Conservation (phyloP, 169 alveolate species). For the Plasmodium malariae region DNA sequence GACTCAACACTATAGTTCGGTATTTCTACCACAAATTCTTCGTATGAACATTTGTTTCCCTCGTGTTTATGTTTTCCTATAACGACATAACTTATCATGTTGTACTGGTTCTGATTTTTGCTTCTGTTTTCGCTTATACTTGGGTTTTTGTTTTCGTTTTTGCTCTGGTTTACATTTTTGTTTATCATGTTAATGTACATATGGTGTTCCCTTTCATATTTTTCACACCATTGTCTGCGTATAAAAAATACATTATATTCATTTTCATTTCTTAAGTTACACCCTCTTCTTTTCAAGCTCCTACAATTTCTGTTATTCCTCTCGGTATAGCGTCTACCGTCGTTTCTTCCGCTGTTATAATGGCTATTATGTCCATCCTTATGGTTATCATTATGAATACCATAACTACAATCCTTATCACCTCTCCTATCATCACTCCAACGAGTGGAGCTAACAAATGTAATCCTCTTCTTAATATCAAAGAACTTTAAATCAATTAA, state of each 20-base stretch:
- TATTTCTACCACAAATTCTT: conserved; percentile 49
- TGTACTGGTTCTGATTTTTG: not conserved
- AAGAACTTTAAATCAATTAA: conserved; percentile 49
- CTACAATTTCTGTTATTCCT: no score
- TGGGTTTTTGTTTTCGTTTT: not conserved
- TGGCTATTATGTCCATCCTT: not conserved
- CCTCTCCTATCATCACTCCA: not conserved
- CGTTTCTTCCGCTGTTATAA: not conserved
- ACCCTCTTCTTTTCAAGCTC: no score
- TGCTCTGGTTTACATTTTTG: no score
- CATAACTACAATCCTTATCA: not conserved
- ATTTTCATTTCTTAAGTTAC: not conserved
- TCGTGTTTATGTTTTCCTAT: conserved; percentile 45
- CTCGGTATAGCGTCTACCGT: not conserved
- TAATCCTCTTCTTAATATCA: conserved; percentile 6
- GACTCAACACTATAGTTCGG: conserved; percentile 38
- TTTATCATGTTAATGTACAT: not conserved
- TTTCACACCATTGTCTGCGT: conserved; percentile 33
- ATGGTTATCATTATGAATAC: not conserved
- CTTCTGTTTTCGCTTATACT: not conserved
- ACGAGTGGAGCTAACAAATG: not conserved
- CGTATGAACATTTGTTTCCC: conserved; percentile 29
- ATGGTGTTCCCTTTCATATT: not conserved
- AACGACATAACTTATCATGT: conserved; percentile 25
- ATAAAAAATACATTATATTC: conserved; percentile 38